Evolutionary conservation across 805 yeast genomes (phyloP).

Genomic region (Saccharomycopsis fermentans): DNA sequence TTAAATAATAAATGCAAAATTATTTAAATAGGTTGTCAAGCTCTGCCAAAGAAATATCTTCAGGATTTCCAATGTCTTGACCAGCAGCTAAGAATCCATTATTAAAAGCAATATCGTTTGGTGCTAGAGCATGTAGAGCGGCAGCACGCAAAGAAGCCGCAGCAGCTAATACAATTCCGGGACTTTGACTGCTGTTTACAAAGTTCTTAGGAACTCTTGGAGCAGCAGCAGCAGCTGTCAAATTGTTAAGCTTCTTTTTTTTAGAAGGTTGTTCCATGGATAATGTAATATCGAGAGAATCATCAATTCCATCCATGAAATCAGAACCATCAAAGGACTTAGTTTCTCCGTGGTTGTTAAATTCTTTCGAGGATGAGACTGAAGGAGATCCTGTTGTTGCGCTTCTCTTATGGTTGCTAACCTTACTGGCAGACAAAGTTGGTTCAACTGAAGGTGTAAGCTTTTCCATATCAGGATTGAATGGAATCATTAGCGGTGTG

Average conservation of each 20-base stretch:
- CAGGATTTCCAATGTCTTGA: constrained; percentile 73
- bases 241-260: constrained; percentile 22
- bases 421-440: background rate
- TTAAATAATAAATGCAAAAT: constrained; percentile 15
- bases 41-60: constrained; percentile 65
- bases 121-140: constrained; percentile 42
- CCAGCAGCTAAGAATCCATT: constrained; percentile 53
- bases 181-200: constrained; percentile 35
- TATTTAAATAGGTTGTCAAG: constrained; percentile 38
- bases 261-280: background rate
- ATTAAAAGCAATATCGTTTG: constrained; percentile 30
- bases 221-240: constrained; percentile 77
- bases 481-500: background rate
- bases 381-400: background rate
- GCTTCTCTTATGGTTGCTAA: background rate
- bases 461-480: background rate
- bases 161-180: constrained; percentile 62
- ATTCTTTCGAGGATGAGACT: background rate
- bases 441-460: background rate
- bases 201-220: constrained; percentile 65
- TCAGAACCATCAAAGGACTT: background rate
- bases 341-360: background rate
- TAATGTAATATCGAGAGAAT: background rate
- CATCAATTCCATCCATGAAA: background rate
- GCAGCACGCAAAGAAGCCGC: constrained; percentile 48